Evolutionary conservation across 2,329 filamentous ascomycete species (phyloP), one percentile per base, ranked within the genome.

Genomic region (Ophiostoma sp.): DNA sequence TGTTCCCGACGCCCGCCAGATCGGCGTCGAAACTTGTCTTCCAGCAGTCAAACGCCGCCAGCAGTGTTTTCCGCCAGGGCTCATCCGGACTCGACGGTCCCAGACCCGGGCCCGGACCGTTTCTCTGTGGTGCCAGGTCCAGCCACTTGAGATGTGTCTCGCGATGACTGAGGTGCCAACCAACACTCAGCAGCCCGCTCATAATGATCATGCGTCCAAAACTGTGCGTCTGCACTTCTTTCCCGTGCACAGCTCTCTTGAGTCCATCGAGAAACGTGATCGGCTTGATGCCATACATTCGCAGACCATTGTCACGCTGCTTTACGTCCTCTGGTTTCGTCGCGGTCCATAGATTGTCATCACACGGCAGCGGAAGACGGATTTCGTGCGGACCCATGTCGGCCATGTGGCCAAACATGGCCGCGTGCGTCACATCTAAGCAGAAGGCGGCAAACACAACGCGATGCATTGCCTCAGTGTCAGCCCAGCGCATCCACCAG

Each of bases 331-430:
- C 87, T 18, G 90, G 89, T 73, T 86, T 93, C 1, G 87, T 88
- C 1, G 93, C 93, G 12, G 89, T 89, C 93, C 93, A 97, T 2
- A 96, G 79, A 1, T 88, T 86, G 77, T 97, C 92, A 74, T 96
- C 92, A 75, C 93, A 97, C 0, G 93, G 93, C 4, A 97, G 80
- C 0, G 91, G 91, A 4, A 97, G 82, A 5, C 91, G 87, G 79
- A 97, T 90, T 77, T 97, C 93, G 74, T 96, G 91, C 0, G 92
- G 91, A 0, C 92, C 90, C 92, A 97, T 96, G 70, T 93, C 91
- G 0, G 92, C 92, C 0, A 89, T 88, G 76, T 97, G 93, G 0
- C 93, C 93, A 74, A 97, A 97, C 87, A 97, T 95, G 36, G 91
- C 93, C 0, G 92, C 92, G 76, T 97, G 93, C 0, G 91, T 89